Evolutionary conservation across 805 yeast genomes (phyloP).

Genomic region (Metschnikowia baotianmanensis): DNA sequence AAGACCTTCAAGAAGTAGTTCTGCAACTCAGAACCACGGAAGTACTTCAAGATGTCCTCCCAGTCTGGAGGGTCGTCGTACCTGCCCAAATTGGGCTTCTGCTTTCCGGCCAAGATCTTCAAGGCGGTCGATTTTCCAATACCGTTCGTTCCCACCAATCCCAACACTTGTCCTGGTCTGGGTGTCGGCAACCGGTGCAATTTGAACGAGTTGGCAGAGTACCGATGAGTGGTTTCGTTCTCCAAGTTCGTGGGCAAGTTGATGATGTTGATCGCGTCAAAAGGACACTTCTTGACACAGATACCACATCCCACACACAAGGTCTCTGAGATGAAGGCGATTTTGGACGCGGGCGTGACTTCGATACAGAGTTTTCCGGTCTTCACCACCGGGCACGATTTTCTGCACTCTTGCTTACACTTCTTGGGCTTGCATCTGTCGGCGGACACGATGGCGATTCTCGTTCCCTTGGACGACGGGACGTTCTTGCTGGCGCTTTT

Average conservation of each 20-base stretch:
- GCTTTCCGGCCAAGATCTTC: conserved; percentile 95
- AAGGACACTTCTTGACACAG: conserved; percentile 97
- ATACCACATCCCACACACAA: conserved; percentile 99
- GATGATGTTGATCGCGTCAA: conserved; percentile 94
- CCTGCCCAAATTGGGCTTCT: conserved; percentile 93
- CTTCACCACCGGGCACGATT: conserved; percentile 95
- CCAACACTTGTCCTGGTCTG: conserved; percentile 97
- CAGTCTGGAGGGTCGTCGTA: conserved; percentile 97
- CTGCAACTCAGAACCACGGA: conserved; percentile 97
- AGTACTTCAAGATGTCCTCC: conserved; percentile 86
- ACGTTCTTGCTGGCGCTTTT: conserved; percentile 17
- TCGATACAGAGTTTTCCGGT: conserved; percentile 98
- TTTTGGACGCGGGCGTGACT: conserved; percentile 84
- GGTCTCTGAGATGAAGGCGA: conserved; percentile 91
- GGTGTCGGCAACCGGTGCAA: conserved; percentile 97
- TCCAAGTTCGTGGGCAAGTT: conserved; percentile 95
- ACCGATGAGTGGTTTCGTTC: conserved; percentile 90
- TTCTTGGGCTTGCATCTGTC: conserved; percentile 98
- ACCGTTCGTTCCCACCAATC: conserved; percentile 98
- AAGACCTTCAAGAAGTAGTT: conserved; percentile 91
- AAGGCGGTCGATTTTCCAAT: conserved; percentile 97
- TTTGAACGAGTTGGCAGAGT: conserved; percentile 96
- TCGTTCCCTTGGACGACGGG: conserved; percentile 45
- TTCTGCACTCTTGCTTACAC: conserved; percentile 97
- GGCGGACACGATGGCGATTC: conserved; percentile 93